A percentile compares a stretch with the other conserved stretches of the same genome.
Conservation (phyloP, 805 yeast genomes). For the Wickerhamiella cacticola region DNA sequence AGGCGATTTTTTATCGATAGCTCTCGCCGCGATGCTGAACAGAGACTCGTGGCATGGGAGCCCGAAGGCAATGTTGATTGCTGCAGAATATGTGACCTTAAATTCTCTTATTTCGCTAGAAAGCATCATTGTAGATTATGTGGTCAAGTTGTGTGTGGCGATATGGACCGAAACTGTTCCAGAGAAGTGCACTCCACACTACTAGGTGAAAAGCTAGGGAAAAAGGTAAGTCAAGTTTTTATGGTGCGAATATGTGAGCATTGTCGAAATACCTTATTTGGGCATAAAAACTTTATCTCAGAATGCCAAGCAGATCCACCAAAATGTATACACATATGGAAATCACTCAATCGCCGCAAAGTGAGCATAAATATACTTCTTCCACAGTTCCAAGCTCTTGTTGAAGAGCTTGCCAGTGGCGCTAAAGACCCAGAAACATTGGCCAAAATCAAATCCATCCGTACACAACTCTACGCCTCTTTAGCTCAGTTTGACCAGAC, state of each 20-base stretch:
- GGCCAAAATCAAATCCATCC: slow-evolving; percentile 19
- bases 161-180: slow-evolving; percentile 51
- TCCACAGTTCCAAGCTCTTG: slow-evolving; percentile 35
- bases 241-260: slow-evolving; percentile 50
- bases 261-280: slow-evolving; percentile 55
- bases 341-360: slow-evolving; percentile 32
- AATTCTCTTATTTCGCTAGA: slow-evolving; percentile 47
- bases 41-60: slow-evolving; percentile 53
- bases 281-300: slow-evolving; percentile 38
- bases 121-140: slow-evolving; percentile 90
- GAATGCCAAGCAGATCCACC: slow-evolving; percentile 32
- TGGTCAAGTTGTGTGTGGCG: slow-evolving; percentile 73
- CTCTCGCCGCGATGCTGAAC: slow-evolving; percentile 34
- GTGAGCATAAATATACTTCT: slow-evolving; percentile 31
- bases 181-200: slow-evolving; percentile 47
- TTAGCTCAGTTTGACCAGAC: slow-evolving; percentile 42
- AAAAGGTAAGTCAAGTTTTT: slow-evolving; percentile 3
- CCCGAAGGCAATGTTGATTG: slow-evolving; percentile 35
- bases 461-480: slow-evolving; percentile 37
- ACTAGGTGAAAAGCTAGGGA: slow-evolving; percentile 25
- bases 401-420: slow-evolving; percentile 30
- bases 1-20: slow-evolving; percentile 10
- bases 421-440: slow-evolving; percentile 16
- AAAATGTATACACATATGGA: slow-evolving; percentile 33
- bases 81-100: slow-evolving; percentile 53